Evolutionary conservation across 2,329 filamentous ascomycete genomes (phyloP).

Genomic region (Didymosphaeria variabile): DNA sequence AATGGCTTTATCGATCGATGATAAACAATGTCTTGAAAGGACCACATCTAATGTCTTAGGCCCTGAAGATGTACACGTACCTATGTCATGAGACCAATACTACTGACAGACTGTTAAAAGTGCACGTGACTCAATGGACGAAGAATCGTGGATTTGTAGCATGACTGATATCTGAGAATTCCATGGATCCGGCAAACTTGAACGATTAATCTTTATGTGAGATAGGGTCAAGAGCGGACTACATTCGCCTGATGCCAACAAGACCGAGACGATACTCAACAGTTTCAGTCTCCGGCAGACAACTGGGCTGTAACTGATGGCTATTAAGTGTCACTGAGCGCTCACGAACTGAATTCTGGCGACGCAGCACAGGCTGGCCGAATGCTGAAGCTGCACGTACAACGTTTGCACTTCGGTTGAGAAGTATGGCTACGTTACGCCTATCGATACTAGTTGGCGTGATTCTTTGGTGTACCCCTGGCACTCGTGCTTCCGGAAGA

Average conservation of each 20-base stretch:
- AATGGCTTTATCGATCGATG: too few relatives aligned
- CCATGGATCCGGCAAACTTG: too few relatives aligned
- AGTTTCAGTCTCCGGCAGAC: background rate
- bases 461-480: background rate
- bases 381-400: background rate
- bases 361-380: background rate
- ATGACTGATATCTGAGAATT: too few relatives aligned
- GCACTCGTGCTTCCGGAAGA: background rate
- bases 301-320: background rate
- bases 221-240: background rate
- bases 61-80: too few relatives aligned
- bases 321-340: background rate
- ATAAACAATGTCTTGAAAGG: too few relatives aligned
- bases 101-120: too few relatives aligned
- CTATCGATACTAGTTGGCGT: background rate
- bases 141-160: too few relatives aligned
- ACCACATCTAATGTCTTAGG: too few relatives aligned
- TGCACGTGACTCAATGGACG: too few relatives aligned
- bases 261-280: background rate
- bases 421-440: background rate
- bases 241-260: background rate
- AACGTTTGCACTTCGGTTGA: background rate
- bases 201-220: too few relatives aligned
- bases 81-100: too few relatives aligned
- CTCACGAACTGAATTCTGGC: background rate